Base-by-base conservation (phyloP, 768 basidiomycete genomes). In the Mycena indigotica region DNA sequence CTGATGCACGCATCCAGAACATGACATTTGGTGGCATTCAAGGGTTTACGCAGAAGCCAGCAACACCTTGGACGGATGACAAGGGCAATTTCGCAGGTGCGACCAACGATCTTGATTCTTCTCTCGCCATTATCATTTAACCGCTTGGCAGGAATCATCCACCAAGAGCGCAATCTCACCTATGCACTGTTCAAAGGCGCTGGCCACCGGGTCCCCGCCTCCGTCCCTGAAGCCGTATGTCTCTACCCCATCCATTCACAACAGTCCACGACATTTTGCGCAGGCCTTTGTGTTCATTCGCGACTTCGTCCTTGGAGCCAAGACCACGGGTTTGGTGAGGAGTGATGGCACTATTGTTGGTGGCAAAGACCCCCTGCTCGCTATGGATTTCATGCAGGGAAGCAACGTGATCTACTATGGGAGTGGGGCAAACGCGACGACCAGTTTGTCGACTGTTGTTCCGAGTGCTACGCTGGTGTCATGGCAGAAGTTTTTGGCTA, bases 21-120 rank as follows among this genome's bases (percentile, higher is more conserved):
- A 80, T 78, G 28, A 82, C 83, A 0, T 84, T 82, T 53, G 82
- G 79, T 21, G 82, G 80, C 6, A 77, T 78, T 30, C 79, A 75
- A 63, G 83, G 83, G 24, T 84, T 84, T 67, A 76, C 77, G 5
- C 69, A 71, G 52, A 65, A 71, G 48, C 82, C 82, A 0, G 68
- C 72, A 12, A 83, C 83, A 0, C 69, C 80, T 0, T 84, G 78
- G 77, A 69, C 67, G 51, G 75, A 80, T 29, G 78, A 81, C 48
- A 61, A 66, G 8, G 76, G 77, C 3, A 65, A 72, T 28, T 71
- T 73, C 53, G 75, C 72, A 0, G 83, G 83, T 0, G n/a, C n/a
- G n/a, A n/a, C n/a, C n/a, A n/a, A n/a, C n/a, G n/a, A n/a, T n/a
- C n/a, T n/a, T n/a, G n/a, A n/a, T n/a, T n/a, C n/a, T n/a, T n/a